Evolutionary conservation across 192 early-diverging fungal species (phyloP).

Genomic region (Coemansia sp.): DNA sequence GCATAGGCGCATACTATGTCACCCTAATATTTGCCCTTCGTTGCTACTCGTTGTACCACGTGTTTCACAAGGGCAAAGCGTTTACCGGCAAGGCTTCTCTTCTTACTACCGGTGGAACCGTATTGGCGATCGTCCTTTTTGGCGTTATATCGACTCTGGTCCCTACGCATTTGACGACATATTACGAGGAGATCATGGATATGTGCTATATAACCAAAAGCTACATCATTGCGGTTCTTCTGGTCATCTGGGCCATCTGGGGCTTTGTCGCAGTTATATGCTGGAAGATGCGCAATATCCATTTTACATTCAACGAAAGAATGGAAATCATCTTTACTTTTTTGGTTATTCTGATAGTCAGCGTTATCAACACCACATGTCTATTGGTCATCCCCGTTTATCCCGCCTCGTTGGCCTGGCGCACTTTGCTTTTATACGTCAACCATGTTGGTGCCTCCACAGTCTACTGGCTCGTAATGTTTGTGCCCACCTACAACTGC

Average conservation of each 20-base stretch:
- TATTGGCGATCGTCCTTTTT: slow-evolving; percentile 23
- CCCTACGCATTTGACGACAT: slow-evolving; percentile 20
- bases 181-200: slow-evolving; percentile 35
- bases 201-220: slow-evolving; percentile 22
- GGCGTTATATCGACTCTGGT: slow-evolving; percentile 30
- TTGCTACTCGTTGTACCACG: slow-evolving; percentile 39
- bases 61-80: slow-evolving; percentile 35
- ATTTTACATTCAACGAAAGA: slow-evolving; percentile 45
- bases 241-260: slow-evolving; percentile 34
- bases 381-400: slow-evolving; percentile 27
- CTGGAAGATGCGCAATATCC: slow-evolving; percentile 39
- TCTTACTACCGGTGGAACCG: slow-evolving; percentile 7
- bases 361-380: slow-evolving; percentile 29
- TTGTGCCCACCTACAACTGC: slow-evolving; percentile 38
- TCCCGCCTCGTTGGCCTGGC: slow-evolving; percentile 37
- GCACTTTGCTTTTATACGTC: slow-evolving; percentile 25
- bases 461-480: slow-evolving; percentile 45
- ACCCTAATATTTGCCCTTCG: slow-evolving; percentile 35
- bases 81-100: slow-evolving; percentile 19
- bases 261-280: slow-evolving; percentile 21
- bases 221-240: slow-evolving; percentile 18
- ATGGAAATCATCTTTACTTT: slow-evolving; percentile 20
- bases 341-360: slow-evolving; percentile 20
- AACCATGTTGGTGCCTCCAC: slow-evolving; percentile 36
- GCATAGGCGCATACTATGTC: slow-evolving; percentile 35